Base-by-base conservation (phyloP, 1,284 basidiomycete genomes). In the Phlebopus sp. region DNA sequence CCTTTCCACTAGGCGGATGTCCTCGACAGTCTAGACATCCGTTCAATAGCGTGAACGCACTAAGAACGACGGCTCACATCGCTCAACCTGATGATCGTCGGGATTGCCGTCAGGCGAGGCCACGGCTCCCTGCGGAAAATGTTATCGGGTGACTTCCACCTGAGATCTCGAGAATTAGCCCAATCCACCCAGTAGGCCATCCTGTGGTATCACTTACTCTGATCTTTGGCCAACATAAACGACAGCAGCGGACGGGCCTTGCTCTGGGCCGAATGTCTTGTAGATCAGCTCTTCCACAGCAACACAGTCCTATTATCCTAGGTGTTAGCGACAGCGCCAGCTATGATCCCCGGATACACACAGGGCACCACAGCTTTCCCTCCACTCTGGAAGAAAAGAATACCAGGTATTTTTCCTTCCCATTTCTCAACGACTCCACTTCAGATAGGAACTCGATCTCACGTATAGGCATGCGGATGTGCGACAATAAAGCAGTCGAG, bases 161-260 rank as follows among this genome's bases (percentile, higher is more conserved):
- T 90, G 21, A 4, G 50, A 29, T 46, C 23, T 15, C 42, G 27
- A 11, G 36, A 3, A 23, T 35, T n/a, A 50, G 42, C 30, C 35
- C 18, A 21, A 14, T 39, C 7, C 5, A n/a, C n/a, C n/a, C 9
- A 37, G 35, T 42, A 44, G 15, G 39, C 41, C 31, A 50, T 36
- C 17, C 42, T 19, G 32, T 40, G 19, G 15, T 32, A 37, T 43
- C 37, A 75, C 84, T 66, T 59, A 91, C 90, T 84, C 79, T 46
- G 74, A 49, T 55, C 68, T 74, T 55, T 83, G 76, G 6, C 90
- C 91, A 46, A 91, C 86, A 63, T 87, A 90, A 44, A 88, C 74
- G 43, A 93, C 74, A 39, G 83, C 66, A 9, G 76, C 87, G 23
- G 76, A 73, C 17, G 85, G 86, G 17, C 75, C 76, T 46, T 78